Conservation (phyloP, 345 rosid genomes). For the Eucalyptus pauciflora region DNA sequence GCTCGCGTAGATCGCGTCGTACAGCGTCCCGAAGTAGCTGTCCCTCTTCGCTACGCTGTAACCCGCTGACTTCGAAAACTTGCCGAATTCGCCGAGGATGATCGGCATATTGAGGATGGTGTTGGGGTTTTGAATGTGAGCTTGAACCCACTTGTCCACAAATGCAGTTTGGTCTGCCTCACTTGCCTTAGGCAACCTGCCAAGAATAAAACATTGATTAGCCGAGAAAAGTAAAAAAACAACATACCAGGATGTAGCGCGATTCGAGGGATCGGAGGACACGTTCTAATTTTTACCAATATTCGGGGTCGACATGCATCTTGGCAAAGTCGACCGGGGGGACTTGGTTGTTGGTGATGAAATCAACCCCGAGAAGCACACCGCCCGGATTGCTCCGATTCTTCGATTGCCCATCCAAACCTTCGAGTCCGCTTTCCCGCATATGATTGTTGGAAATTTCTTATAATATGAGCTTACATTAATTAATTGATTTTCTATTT, state of each 20-base stretch:
- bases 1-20: slow-evolving; percentile 25
- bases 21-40: slow-evolving; percentile 27
- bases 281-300: slow-evolving; percentile 25
- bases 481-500: no score
- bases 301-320: slow-evolving; percentile 61
- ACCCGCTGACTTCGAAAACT: slow-evolving; percentile 28
- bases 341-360: slow-evolving; percentile 48
- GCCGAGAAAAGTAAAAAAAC: neutral
- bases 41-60: slow-evolving; percentile 40
- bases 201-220: neutral
- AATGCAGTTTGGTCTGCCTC: slow-evolving; percentile 22
- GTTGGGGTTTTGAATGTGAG: slow-evolving; percentile 30
- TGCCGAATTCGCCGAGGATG: slow-evolving; percentile 49
- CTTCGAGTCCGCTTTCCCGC: slow-evolving; percentile 67
- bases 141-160: slow-evolving; percentile 34
- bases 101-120: slow-evolving; percentile 39
- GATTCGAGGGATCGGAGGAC: neutral
- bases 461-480: no score
- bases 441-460: slow-evolving; percentile 13
- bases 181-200: slow-evolving; percentile 40
- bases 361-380: slow-evolving; percentile 33
- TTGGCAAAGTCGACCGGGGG: slow-evolving; percentile 57
- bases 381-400: slow-evolving; percentile 27
- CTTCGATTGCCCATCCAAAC: slow-evolving; percentile 67
- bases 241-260: neutral